Evolutionary conservation across 2,329 filamentous ascomycete species (phyloP).

Genomic region (Mariannaea elegans): DNA sequence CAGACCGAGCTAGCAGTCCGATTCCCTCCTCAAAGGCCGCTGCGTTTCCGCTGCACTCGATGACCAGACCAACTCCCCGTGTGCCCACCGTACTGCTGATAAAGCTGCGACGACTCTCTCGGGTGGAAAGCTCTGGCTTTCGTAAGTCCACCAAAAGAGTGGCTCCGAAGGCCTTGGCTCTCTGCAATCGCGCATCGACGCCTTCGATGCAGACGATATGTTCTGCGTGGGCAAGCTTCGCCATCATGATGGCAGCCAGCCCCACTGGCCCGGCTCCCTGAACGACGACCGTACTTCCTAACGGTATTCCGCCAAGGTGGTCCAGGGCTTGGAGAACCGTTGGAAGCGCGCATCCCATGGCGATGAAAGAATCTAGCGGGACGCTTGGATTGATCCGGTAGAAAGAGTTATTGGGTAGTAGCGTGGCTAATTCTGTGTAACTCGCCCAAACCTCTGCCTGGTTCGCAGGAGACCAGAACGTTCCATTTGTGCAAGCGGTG

Average conservation of each 20-base stretch:
- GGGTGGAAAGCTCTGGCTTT: conserved; percentile 3
- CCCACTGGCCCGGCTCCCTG: conserved; percentile 3
- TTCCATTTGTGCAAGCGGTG: conserved; percentile 5
- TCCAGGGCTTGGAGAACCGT: conserved; percentile 2
- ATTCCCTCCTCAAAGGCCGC: conserved; percentile 6
- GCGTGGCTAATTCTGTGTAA: conserved; percentile 2
- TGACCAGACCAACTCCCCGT: conserved; percentile 1
- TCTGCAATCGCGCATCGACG: not conserved
- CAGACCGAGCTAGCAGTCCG: not conserved
- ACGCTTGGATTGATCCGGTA: conserved; percentile 1
- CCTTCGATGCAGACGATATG: conserved; percentile 3
- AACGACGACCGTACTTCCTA: not conserved
- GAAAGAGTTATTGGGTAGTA: conserved; percentile 1
- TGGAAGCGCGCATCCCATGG: conserved; percentile 1
- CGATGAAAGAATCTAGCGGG: conserved; percentile 4
- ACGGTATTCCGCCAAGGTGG: conserved; percentile 6
- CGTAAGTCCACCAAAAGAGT: not conserved
- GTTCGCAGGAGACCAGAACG: conserved; percentile 5
- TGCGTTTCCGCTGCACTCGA: conserved; percentile 8
- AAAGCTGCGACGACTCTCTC: not conserved
- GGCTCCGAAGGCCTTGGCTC: conserved; percentile 3
- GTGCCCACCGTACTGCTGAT: not conserved
- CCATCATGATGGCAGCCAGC: conserved; percentile 4
- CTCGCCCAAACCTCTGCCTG: conserved; percentile 6
- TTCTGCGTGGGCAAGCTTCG: conserved; percentile 2